Conservation (phyloP, 257 asterid genomes). For the Thymus quinquecostatus region DNA sequence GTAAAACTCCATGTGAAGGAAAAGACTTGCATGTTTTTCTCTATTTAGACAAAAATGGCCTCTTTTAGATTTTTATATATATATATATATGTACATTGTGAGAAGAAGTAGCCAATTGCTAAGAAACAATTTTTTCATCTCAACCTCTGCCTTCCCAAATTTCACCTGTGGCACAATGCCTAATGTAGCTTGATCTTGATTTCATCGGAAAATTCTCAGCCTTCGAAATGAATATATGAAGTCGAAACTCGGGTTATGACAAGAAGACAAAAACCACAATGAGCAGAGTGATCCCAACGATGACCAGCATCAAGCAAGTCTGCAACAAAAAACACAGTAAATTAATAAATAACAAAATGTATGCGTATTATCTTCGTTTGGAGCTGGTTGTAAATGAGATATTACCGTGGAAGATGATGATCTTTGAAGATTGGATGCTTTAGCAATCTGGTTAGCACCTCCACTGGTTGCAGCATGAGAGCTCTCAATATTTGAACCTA, state of each 20-base stretch:
- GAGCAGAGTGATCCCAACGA: constrained; percentile 51
- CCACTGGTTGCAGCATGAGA: constrained; percentile 51
- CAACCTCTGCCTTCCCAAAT: background rate
- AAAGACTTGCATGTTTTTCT: background rate
- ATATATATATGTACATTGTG: constrained; percentile 23
- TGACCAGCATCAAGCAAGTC: constrained; percentile 60
- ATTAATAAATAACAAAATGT: background rate
- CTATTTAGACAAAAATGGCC: constrained; percentile 25
- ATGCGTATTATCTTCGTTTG: background rate
- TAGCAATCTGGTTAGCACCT: constrained; percentile 49
- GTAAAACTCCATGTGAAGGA: background rate
- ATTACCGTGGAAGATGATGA: constrained; percentile 58
- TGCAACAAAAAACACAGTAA: constrained; percentile 33
- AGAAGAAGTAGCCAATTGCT: background rate
- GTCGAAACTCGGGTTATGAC: constrained; percentile 31
- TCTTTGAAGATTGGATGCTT: constrained; percentile 58
- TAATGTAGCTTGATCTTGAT: background rate
- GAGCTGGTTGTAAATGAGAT: background rate
- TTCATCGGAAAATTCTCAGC: background rate
- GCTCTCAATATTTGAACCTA: constrained; percentile 56
- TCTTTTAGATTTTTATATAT: background rate
- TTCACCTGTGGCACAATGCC: background rate
- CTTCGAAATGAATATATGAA: constrained; percentile 11
- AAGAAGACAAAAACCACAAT: constrained; percentile 47
- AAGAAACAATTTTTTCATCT: background rate